Percentiles rank a stretch among this genome's conserved stretches.
phyloP scores from a whole-genome alignment of 1,284 basidiomycete genomes.

The Papiliotrema nemorosa region DNA sequence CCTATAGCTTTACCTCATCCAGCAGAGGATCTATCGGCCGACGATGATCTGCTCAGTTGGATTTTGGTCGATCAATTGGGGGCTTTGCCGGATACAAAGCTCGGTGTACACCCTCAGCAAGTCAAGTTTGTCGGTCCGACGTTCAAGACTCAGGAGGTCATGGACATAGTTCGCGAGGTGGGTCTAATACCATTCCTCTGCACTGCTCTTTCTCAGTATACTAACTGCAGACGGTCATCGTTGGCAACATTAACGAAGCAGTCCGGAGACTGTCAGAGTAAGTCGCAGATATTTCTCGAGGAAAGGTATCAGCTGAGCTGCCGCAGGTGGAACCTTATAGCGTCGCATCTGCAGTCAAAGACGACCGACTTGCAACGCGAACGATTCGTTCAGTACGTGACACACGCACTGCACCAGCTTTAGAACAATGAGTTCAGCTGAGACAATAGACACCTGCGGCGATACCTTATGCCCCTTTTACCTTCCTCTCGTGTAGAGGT shows the following conservation, averaged over 20 bases:
- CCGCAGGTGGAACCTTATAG: constrained; percentile 35
- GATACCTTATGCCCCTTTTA: constrained; percentile 37
- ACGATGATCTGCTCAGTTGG: constrained; percentile 47
- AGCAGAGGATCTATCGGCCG: constrained; percentile 44
- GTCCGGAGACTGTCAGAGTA: constrained; percentile 31
- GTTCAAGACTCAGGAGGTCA: constrained; percentile 36
- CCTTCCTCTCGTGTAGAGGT: constrained; percentile 45
- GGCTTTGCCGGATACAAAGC: constrained; percentile 33
- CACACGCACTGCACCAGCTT: not conserved
- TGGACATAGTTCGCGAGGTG: constrained; percentile 36
- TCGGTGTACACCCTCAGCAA: constrained; percentile 48
- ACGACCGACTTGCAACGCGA: constrained; percentile 29
- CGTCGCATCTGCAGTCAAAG: constrained; percentile 33
- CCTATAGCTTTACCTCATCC: constrained; percentile 5
- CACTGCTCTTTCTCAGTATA: not conserved
- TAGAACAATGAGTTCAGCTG: too few relatives aligned
- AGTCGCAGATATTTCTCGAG: constrained; percentile 7
- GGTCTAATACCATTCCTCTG: constrained; percentile 2
- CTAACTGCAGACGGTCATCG: constrained; percentile 11
- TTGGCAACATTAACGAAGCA: constrained; percentile 23
- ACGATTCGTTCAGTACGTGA: constrained; percentile 30
- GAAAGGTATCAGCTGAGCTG: not conserved
- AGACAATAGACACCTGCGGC: constrained; percentile 33
- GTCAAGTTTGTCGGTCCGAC: constrained; percentile 41
- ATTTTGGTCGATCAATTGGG: constrained; percentile 48